phyloP scores from a whole-genome alignment of 495 filamentous ascomycete genomes.

The Articulospora tetracladia region DNA sequence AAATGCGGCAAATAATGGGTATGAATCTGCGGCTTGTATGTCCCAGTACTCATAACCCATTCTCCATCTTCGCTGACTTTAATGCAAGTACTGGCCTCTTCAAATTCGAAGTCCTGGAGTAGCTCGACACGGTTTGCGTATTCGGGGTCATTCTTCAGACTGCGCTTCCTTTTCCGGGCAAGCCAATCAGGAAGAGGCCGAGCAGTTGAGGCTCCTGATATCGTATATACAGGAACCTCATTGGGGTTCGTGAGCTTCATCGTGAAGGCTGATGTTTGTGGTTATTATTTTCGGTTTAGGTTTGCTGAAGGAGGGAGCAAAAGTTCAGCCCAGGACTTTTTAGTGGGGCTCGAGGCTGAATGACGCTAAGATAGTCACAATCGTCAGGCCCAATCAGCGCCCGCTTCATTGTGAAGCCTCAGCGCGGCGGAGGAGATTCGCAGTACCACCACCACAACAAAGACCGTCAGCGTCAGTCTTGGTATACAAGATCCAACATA shows the following conservation, averaged over 20 bases:
- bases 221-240: slow-evolving; percentile 90
- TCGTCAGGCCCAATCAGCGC: not conserved
- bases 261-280: not conserved
- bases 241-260: slow-evolving; percentile 92
- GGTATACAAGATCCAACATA: too few relatives aligned
- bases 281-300: not conserved
- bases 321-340: slow-evolving; percentile 1
- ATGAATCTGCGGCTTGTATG: slow-evolving; percentile 94
- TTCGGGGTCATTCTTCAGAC: slow-evolving; percentile 87
- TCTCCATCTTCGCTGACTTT: slow-evolving; percentile 92
- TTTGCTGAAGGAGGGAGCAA: not conserved
- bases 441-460: too few relatives aligned
- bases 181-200: slow-evolving; percentile 94
- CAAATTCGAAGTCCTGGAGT: slow-evolving; percentile 96
- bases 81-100: slow-evolving; percentile 93
- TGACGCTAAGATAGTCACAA: not conserved
- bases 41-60: slow-evolving; percentile 97
- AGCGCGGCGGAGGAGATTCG: too few relatives aligned
- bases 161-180: slow-evolving; percentile 83
- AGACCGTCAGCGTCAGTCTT: too few relatives aligned
- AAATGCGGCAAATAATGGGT: slow-evolving; percentile 91
- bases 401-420: not conserved
- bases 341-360: not conserved
- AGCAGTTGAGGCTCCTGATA: slow-evolving; percentile 87
- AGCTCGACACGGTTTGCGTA: slow-evolving; percentile 92